Base-by-base conservation (phyloP, 345 rosid species). In the Punica granatum region DNA sequence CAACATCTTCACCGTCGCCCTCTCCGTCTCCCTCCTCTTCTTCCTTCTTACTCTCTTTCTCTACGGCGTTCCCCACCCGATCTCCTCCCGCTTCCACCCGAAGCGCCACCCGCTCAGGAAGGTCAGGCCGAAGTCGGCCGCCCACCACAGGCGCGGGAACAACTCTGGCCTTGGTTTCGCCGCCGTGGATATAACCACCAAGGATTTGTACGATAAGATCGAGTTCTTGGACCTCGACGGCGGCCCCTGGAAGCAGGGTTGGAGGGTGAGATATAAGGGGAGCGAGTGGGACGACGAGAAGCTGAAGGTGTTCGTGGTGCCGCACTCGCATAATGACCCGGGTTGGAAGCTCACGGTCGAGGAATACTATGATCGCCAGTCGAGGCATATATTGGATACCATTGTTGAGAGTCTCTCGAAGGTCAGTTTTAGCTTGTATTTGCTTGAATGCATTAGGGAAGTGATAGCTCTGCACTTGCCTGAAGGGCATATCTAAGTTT, bases 321-420 rank as follows among this genome's bases (percentile, higher is more conserved):
- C 99, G 53, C 99, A 92, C 68, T 94, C 99, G 33, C 99, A 94
- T 77, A 91, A 94, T 66, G 99, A 94, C 84, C 99, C 99, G 7
- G 99, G 98, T 8, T 94, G 99, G 99, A 94, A 85, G 81, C 76
- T 88, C 44, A 94, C 99, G 0, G 98, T 94, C 26, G 98, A 92
- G 5, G 99, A 94, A 93, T 94, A 94, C 68, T 94, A 94, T 64
- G 92, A 88, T 65, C 78, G 70, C 67, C 96, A 94, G 66, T 77
- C 97, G 2, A 83, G 86, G 80, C 92, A 78, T 76, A 92, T 94
- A 28, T 87, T 94, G 31, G 96, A 94, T 60, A 86, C 99, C 12
- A 89, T 94, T 66, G 92, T 94, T 48, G 87, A 86, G 13, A 75
- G 97, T 49, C 78, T 94, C 67, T 88, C 96, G 0, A 91, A 91